Percentiles rank a stretch among this genome's conserved stretches.
These are phyloP conservation scores for Cantharellus anzutake DNA, from an alignment of 768 basidiomycete genomes.

Conservation along the genomic window DNA sequence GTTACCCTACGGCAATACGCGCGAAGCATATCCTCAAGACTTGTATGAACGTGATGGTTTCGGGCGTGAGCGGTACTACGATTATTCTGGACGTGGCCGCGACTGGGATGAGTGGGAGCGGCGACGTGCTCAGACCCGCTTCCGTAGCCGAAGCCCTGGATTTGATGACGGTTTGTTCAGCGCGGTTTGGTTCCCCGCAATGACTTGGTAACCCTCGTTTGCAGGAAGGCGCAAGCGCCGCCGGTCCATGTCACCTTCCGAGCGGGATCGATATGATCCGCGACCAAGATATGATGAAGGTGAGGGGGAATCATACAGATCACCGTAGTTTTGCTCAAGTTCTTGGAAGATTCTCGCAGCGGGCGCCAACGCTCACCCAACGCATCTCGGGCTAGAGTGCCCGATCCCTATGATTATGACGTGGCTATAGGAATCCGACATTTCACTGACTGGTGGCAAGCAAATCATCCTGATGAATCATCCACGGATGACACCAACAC, in stretches of 20 bases:
- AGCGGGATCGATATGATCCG: conserved; percentile 67
- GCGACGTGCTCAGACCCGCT: conserved; percentile 27
- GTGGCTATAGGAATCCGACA: conserved; percentile 68
- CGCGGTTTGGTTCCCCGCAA: not conserved
- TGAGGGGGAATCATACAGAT: conserved; percentile 19
- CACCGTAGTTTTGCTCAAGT: not conserved
- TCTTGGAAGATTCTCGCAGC: not conserved
- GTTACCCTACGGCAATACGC: not conserved
- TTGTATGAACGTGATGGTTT: conserved; percentile 41
- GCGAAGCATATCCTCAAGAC: conserved; percentile 18
- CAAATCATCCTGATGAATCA: conserved; percentile 52
- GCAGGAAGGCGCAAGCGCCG: conserved; percentile 46
- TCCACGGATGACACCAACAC: conserved; percentile 68
- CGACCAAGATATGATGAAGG: conserved; percentile 68
- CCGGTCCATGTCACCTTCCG: conserved; percentile 61
- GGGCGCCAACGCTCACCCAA: not conserved
- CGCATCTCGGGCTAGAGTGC: not conserved
- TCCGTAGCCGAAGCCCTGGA: conserved; percentile 59
- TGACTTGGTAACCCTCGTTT: not conserved
- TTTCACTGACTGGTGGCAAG: conserved; percentile 78
- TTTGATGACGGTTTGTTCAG: conserved; percentile 39
- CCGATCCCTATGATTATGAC: conserved; percentile 62
- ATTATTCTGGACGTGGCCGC: conserved; percentile 45
- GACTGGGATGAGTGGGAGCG: conserved; percentile 37
- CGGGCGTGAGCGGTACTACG: conserved; percentile 27